Percentiles rank a stretch among this genome's conserved stretches.
phyloP scores from a whole-genome alignment of 495 filamentous ascomycete genomes.

The Hyphodiscus hymeniophilus region DNA sequence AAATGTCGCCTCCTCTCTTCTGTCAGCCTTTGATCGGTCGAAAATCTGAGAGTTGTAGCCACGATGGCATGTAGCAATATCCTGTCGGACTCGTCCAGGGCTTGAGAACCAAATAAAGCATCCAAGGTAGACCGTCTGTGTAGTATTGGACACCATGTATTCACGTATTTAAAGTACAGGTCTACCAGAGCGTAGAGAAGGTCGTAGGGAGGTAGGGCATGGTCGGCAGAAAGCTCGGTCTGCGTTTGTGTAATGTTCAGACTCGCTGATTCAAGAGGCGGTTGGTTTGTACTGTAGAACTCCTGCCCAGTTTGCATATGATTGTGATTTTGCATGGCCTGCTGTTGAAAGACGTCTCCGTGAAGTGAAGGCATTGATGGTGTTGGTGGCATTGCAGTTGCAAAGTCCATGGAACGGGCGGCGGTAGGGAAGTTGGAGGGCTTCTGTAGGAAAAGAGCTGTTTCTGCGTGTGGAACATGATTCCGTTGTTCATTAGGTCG shows the following conservation, averaged over 20 bases:
- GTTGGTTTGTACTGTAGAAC: slow-evolving; percentile 34
- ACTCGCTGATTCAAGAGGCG: slow-evolving; percentile 37
- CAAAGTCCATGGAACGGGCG: slow-evolving; percentile 18
- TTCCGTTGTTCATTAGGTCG: slow-evolving; percentile 30
- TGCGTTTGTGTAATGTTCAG: slow-evolving; percentile 28
- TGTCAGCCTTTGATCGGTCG: slow-evolving; percentile 61
- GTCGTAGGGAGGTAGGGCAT: slow-evolving; percentile 79
- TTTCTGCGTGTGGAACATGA: slow-evolving; percentile 47
- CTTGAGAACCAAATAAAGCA: slow-evolving; percentile 67
- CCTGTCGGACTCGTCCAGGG: slow-evolving; percentile 65
- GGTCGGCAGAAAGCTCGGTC: slow-evolving; percentile 38
- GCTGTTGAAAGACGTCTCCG: slow-evolving; percentile 20
- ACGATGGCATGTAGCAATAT: slow-evolving; percentile 83
- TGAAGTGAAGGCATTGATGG: slow-evolving; percentile 18
- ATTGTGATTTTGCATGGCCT: slow-evolving; percentile 13
- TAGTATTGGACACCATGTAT: slow-evolving; percentile 82
- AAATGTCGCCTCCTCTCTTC: slow-evolving; percentile 62
- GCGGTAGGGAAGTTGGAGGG: slow-evolving; percentile 32
- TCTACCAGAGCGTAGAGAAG: slow-evolving; percentile 73
- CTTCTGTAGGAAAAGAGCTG: slow-evolving; percentile 54
- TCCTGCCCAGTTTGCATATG: slow-evolving; percentile 18
- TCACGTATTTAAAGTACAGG: slow-evolving; percentile 85
- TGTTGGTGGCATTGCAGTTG: slow-evolving; percentile 18
- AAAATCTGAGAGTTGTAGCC: slow-evolving; percentile 77
- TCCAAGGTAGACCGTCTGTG: slow-evolving; percentile 73